These are phyloP conservation scores for Coemansia sp. DNA, from an alignment of 192 early-diverging fungal species.

Conservation along the genomic window DNA sequence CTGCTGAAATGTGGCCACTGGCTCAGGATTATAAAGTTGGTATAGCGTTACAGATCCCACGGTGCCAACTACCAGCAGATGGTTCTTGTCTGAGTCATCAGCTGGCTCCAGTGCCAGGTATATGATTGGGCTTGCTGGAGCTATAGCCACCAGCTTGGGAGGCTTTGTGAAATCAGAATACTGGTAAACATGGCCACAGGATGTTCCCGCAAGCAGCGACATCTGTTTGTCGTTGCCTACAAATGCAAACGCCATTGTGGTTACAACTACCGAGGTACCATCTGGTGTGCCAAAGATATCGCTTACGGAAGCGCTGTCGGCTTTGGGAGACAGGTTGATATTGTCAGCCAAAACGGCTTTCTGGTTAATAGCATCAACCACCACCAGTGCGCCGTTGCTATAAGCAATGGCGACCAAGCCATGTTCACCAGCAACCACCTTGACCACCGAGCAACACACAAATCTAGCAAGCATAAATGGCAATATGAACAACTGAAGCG, in stretches of 20 bases:
- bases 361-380: slow-evolving; percentile 34
- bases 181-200: slow-evolving; percentile 19
- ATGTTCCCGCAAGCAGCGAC: slow-evolving; percentile 22
- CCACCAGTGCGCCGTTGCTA: slow-evolving; percentile 27
- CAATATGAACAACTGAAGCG: slow-evolving; percentile 7
- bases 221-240: neutral
- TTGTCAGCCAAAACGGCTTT: slow-evolving; percentile 33
- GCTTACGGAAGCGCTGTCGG: neutral
- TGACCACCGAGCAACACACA: slow-evolving; percentile 8
- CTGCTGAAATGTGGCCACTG: slow-evolving; percentile 9
- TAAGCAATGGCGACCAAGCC: slow-evolving; percentile 26
- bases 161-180: slow-evolving; percentile 7
- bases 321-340: slow-evolving; percentile 23
- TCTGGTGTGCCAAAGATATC: neutral
- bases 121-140: neutral
- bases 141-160: slow-evolving; percentile 3
- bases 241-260: neutral
- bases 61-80: slow-evolving; percentile 2
- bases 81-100: neutral
- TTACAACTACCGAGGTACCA: neutral
- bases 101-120: neutral
- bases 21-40: neutral
- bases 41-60: slow-evolving; percentile 1
- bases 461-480: slow-evolving; percentile 47
- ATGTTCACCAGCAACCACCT: slow-evolving; percentile 12